These are phyloP conservation scores for Amanita jacksonii DNA, from an alignment of 768 basidiomycete genomes.

Conservation along the genomic window DNA sequence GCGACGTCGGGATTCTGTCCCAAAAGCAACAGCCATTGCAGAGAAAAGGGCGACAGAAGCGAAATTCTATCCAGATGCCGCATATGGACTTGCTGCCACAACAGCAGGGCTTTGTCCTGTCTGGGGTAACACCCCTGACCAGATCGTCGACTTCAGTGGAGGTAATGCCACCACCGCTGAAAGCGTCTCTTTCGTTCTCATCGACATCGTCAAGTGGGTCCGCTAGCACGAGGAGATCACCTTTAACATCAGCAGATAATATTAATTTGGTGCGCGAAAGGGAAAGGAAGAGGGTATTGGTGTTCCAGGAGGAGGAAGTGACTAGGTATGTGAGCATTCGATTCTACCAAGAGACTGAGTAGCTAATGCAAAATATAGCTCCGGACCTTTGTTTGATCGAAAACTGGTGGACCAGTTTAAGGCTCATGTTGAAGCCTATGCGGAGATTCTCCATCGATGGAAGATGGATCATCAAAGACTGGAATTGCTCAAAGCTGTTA, in stretches of 20 bases:
- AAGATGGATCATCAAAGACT: slow-evolving; percentile 57
- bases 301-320: slow-evolving; percentile 1
- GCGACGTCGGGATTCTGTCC: neutral
- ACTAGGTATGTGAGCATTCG: slow-evolving; percentile 1
- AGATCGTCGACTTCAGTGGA: slow-evolving; percentile 15
- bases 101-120: neutral
- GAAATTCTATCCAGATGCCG: slow-evolving; percentile 12
- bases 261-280: neutral
- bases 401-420: slow-evolving; percentile 33
- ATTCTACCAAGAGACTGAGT: slow-evolving; percentile 8
- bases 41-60: slow-evolving; percentile 15
- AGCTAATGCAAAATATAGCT: slow-evolving; percentile 10
- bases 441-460: slow-evolving; percentile 72
- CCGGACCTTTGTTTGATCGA: slow-evolving; percentile 23
- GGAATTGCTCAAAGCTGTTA: slow-evolving; percentile 63
- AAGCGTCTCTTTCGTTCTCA: slow-evolving; percentile 30
- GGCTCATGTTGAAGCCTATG: slow-evolving; percentile 59
- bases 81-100: slow-evolving; percentile 5
- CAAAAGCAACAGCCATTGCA: slow-evolving; percentile 2
- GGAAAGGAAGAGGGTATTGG: slow-evolving; percentile 1
- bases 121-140: neutral
- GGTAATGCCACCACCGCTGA: slow-evolving; percentile 23
- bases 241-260: slow-evolving; percentile 2
- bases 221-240: slow-evolving; percentile 2
- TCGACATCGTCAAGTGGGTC: slow-evolving; percentile 18